Conservation (phyloP, 2,329 filamentous ascomycete species). For the Fusarium sp. region DNA sequence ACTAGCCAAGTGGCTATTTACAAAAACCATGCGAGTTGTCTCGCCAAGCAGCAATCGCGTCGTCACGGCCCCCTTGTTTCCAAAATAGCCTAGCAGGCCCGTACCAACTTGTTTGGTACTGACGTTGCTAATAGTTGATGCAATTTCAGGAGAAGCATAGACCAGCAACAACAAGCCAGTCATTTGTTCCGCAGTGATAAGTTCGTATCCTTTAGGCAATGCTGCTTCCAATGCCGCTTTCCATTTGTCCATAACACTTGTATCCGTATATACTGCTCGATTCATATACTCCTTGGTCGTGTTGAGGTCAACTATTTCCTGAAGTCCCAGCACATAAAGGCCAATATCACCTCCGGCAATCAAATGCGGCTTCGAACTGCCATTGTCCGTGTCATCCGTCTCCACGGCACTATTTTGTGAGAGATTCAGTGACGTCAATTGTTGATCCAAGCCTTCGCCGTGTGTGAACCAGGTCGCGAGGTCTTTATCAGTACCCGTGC, state of each 20-base stretch:
- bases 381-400: slow-evolving; percentile 44
- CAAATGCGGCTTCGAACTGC: slow-evolving; percentile 49
- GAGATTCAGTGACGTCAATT: slow-evolving; percentile 63
- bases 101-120: slow-evolving; percentile 87
- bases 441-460: slow-evolving; percentile 73
- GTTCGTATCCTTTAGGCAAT: slow-evolving; percentile 78
- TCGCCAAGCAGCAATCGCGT: slow-evolving; percentile 87
- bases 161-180: slow-evolving; percentile 85
- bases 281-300: slow-evolving; percentile 80
- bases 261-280: slow-evolving; percentile 72
- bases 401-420: slow-evolving; percentile 50
- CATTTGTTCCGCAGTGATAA: slow-evolving; percentile 83
- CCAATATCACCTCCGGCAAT: slow-evolving; percentile 75
- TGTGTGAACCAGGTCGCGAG: slow-evolving; percentile 87
- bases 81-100: slow-evolving; percentile 89
- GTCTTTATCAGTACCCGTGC: slow-evolving; percentile 86
- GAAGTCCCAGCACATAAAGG: slow-evolving; percentile 87
- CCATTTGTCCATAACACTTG: slow-evolving; percentile 77
- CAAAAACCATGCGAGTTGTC: slow-evolving; percentile 85
- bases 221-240: slow-evolving; percentile 77
- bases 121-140: slow-evolving; percentile 78
- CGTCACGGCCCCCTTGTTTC: slow-evolving; percentile 92
- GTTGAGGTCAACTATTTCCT: slow-evolving; percentile 90
- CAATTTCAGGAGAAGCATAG: slow-evolving; percentile 82
- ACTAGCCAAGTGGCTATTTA: slow-evolving; percentile 91